Evolutionary conservation across 768 basidiomycete genomes (phyloP), one percentile per base, ranked within the genome.

Genomic region (Piloderma croceum): DNA sequence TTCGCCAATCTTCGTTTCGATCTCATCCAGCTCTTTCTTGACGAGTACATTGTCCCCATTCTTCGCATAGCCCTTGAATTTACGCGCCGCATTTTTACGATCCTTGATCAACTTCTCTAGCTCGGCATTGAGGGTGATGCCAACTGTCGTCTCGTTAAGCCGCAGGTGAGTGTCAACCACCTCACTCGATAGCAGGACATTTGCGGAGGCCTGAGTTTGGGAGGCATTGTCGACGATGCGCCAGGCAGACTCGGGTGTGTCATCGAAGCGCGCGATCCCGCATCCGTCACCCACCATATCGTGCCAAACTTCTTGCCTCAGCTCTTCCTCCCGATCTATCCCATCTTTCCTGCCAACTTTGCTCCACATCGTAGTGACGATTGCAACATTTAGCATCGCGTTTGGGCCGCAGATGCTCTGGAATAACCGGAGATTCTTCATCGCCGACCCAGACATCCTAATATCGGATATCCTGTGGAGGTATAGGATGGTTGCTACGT

Each of bases 301-400:
- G 23, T 51, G 46, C 56, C 61, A 71, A 39, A 60, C 68, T n/a
- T 43, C 51, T 17, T 31, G 23, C 31, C 41, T 35, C 17, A 68
- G 63, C 46, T 68, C 65, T 1, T 36, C 40, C 45, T 68, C 68
- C 6, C 67, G 61, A 7, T 47, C 50, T 38, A 54, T 60, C 12
- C 64, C 65, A 35, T 56, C 9, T 42, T 53, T 61, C 33, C 46
- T 53, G 44, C 53, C 50, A 35, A 65, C 66, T 38, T 53, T 56
- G 3, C 53, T 54, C 65, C 67, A 68, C 66, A 59, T 68, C 35
- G 56, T 68, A 50, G 69, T 68, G 39, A 62, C 62, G 44, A 68
- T 59, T 40, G 63, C 59, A n/a, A n/a, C n/a, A n/a, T n/a, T n/a
- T n/a, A n/a, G n/a, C n/a, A n/a, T n/a, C n/a, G n/a, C n/a, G n/a